phyloP scores from a whole-genome alignment of 1,284 basidiomycete genomes.

The Tetrapyrgos nigripes region DNA sequence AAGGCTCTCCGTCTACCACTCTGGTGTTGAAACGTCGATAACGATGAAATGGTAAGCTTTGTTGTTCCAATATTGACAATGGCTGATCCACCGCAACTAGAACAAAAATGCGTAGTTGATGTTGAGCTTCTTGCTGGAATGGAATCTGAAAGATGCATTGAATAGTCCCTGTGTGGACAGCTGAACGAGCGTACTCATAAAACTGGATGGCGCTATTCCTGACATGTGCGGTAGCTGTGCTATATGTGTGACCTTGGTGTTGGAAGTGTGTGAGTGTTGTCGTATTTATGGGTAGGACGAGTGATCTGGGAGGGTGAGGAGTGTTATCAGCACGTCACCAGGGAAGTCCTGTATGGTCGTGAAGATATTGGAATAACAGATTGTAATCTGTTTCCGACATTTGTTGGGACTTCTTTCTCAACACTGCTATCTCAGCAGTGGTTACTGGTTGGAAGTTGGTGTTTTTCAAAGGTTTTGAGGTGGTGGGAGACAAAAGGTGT shows the following conservation, averaged over 20 bases:
- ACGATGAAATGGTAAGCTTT: constrained; percentile 8
- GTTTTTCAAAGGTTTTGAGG: too few species aligned
- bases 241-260: too few species aligned
- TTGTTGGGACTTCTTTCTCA: too few species aligned
- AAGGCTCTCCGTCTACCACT: constrained; percentile 20
- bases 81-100: constrained; percentile 39
- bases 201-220: constrained; percentile 14
- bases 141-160: constrained; percentile 35
- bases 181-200: constrained; percentile 35
- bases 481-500: too few species aligned
- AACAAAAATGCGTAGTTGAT: constrained; percentile 33
- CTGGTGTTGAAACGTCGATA: constrained; percentile 14
- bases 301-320: too few species aligned
- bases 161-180: constrained; percentile 36
- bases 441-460: background rate
- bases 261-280: too few species aligned
- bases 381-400: too few species aligned
- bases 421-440: too few species aligned
- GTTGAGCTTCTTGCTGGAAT: constrained; percentile 41
- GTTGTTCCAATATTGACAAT: constrained; percentile 39
- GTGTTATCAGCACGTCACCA: too few species aligned
- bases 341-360: background rate
- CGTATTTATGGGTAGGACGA: too few species aligned
- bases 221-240: too few species aligned
- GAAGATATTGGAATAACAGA: constrained; percentile 15